Evolutionary conservation across 164 flowering plant species (phyloP).

Genomic region (Nymphaea colorata): DNA sequence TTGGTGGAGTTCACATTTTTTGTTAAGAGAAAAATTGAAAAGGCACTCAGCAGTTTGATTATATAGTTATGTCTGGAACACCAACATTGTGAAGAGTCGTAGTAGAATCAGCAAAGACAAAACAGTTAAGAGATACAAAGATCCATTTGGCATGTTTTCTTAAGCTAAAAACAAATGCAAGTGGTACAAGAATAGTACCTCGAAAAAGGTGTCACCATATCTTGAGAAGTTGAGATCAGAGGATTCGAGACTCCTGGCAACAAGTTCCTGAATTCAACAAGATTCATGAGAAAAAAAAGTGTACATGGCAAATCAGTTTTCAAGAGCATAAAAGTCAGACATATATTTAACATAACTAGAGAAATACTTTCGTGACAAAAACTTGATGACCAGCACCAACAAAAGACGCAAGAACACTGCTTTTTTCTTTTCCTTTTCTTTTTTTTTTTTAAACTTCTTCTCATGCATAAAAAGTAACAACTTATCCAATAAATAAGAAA

Average conservation of each 20-base stretch:
- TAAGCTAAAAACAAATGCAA: not conserved
- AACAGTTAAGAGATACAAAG: not conserved
- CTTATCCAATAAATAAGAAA: not conserved
- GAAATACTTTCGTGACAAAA: not conserved
- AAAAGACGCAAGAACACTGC: not conserved
- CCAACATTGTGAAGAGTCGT: not conserved
- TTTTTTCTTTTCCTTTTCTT: not conserved
- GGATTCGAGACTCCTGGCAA: conserved; percentile 76
- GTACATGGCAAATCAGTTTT: not conserved
- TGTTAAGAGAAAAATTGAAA: too few species aligned
- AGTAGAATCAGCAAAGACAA: too few species aligned
- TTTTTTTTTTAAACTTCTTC: too few species aligned
- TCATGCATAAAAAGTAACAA: too few species aligned
- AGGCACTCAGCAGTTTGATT: too few species aligned
- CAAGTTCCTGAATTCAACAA: conserved; percentile 55
- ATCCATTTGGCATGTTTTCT: not conserved
- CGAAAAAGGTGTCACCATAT: conserved; percentile 98
- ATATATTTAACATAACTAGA: not conserved
- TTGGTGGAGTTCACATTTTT: too few species aligned
- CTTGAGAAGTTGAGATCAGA: conserved; percentile 87
- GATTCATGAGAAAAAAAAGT: not conserved
- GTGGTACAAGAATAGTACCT: conserved; percentile 25
- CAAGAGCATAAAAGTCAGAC: too few species aligned
- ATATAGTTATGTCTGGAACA: not conserved
- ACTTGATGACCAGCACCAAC: too few species aligned